phyloP scores from a whole-genome alignment of 2,329 filamentous ascomycete species.

The Colletotrichum aenigma region DNA sequence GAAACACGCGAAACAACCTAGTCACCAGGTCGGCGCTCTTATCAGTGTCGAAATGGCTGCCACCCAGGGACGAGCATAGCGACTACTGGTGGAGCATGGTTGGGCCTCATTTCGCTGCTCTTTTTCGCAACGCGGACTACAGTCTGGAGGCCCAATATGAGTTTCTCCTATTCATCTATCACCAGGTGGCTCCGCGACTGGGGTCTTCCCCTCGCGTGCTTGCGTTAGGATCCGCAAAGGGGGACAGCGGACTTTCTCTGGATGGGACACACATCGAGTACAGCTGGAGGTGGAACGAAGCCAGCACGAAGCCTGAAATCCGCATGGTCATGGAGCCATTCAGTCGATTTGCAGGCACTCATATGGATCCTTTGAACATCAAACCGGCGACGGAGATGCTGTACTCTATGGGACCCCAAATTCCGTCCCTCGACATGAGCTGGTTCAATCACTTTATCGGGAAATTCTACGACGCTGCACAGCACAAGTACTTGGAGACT shows the following conservation, averaged over 20 bases:
- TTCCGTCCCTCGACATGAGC: background rate
- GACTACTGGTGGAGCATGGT: constrained; percentile 5
- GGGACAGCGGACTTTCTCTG: background rate
- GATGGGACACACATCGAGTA: background rate
- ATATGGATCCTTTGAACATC: constrained; percentile 6
- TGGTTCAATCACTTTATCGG: constrained; percentile 1
- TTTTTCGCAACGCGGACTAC: background rate
- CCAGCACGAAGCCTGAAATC: background rate
- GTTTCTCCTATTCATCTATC: background rate
- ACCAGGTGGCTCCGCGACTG: background rate
- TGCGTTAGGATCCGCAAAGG: background rate
- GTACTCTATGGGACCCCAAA: background rate
- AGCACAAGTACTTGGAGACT: background rate
- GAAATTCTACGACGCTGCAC: background rate
- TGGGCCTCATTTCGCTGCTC: background rate
- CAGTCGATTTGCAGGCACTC: constrained; percentile 1
- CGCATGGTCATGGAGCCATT: background rate
- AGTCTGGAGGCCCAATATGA: background rate
- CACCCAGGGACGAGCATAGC: background rate
- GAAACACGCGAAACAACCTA: background rate
- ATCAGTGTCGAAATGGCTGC: constrained; percentile 1
- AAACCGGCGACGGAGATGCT: background rate
- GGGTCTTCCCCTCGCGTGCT: background rate
- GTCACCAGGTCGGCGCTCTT: background rate
- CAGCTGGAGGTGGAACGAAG: background rate